These are phyloP conservation scores for Paragyromitra xinjiangensis DNA, from an alignment of 495 filamentous ascomycete species.

Conservation along the genomic window DNA sequence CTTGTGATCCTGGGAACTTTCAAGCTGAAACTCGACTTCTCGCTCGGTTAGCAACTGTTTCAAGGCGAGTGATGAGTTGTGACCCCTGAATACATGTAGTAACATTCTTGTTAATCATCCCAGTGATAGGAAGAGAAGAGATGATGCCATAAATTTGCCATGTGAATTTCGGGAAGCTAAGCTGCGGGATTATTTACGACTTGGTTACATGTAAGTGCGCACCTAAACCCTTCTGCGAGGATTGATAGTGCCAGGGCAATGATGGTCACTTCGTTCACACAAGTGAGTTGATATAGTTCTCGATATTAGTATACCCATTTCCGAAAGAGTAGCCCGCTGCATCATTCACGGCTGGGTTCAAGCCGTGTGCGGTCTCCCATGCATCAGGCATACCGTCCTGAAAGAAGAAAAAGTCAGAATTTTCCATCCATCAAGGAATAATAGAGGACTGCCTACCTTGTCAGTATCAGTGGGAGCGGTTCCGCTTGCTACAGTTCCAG, in stretches of 20 bases:
- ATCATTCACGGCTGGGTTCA: conserved; percentile 50
- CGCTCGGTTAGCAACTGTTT: neutral
- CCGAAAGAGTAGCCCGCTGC: conserved; percentile 54
- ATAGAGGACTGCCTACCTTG: neutral
- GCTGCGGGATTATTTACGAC: neutral
- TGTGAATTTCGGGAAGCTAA: neutral
- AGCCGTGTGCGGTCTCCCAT: conserved; percentile 57
- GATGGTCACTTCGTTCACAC: conserved; percentile 14
- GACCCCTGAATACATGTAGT: neutral
- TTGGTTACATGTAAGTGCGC: neutral
- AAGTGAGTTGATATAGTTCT: conserved; percentile 58
- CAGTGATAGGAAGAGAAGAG: neutral
- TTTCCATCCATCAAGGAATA: neutral
- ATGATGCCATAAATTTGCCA: conserved; percentile 3
- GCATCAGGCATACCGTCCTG: conserved; percentile 58
- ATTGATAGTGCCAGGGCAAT: neutral
- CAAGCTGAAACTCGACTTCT: conserved; percentile 10
- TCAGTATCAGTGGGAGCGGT: conserved; percentile 20
- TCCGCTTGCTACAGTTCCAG: conserved; percentile 19
- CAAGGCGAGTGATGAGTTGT: conserved; percentile 26
- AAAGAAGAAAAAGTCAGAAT: conserved; percentile 5
- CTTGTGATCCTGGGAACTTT: neutral
- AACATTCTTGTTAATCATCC: neutral
- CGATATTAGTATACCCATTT: conserved; percentile 58
- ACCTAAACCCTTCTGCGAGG: neutral